A percentile compares a stretch with the other conserved stretches of the same genome.
Conservation (phyloP, 257 asterid genomes). For the Gentiana macrophylla region DNA sequence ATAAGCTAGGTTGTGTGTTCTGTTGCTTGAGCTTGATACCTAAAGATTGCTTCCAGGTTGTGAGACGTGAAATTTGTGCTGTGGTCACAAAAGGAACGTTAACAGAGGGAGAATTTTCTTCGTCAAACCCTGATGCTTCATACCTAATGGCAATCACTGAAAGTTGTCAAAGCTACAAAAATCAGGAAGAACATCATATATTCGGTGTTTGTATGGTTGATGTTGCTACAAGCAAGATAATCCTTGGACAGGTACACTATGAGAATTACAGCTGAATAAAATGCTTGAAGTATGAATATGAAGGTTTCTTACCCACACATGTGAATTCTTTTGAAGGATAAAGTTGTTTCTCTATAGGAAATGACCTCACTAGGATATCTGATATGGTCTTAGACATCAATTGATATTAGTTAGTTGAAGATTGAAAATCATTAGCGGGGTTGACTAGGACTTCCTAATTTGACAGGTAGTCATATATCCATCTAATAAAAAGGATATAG, state of each 20-base stretch:
- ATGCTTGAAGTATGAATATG: too few species aligned
- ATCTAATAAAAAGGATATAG: too few species aligned
- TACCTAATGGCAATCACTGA: conserved; percentile 79
- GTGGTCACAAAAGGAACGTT: conserved; percentile 91
- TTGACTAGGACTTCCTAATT: too few species aligned
- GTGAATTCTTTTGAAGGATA: too few species aligned
- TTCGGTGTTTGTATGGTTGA: conserved; percentile 82
- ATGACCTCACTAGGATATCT: too few species aligned
- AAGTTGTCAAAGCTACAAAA: conserved; percentile 42
- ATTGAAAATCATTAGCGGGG: too few species aligned
- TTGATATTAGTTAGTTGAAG: too few species aligned
- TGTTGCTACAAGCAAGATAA: conserved; percentile 72
- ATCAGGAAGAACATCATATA: conserved; percentile 32
- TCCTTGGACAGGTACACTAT: conserved; percentile 73
- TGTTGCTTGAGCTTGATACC: conserved; percentile 11
- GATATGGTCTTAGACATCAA: too few species aligned
- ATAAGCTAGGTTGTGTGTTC: conserved; percentile 6
- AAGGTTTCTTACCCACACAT: too few species aligned
- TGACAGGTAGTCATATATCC: too few species aligned
- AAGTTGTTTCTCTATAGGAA: too few species aligned
- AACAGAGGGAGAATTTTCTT: conserved; percentile 81
- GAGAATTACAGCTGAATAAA: not conserved
- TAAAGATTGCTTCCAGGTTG: conserved; percentile 49
- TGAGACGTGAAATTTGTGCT: conserved; percentile 89
- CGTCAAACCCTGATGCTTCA: conserved; percentile 77